Percentiles rank a stretch among this genome's conserved stretches.
Evolutionary conservation across 2,329 filamentous ascomycete genomes (phyloP).

Genomic region (Colletotrichum eleusines): DNA sequence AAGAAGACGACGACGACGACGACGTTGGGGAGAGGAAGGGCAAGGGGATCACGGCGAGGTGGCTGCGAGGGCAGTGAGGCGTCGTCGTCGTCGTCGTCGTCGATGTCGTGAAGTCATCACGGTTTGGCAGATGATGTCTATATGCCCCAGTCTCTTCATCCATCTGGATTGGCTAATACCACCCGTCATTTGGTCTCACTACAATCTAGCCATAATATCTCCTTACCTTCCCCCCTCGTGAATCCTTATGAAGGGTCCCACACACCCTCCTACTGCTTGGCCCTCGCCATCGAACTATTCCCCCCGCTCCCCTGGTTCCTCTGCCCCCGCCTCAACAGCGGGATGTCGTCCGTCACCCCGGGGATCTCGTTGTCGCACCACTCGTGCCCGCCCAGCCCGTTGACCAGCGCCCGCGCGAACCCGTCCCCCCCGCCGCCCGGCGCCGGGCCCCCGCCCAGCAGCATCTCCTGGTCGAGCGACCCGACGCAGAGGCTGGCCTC

Average conservation of each 20-base stretch:
- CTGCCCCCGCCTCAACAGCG: constrained; percentile 23
- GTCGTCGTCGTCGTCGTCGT: not conserved
- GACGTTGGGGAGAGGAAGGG: not conserved
- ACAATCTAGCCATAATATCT: not conserved
- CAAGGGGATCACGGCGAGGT: constrained; percentile 5
- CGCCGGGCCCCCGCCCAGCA: constrained; percentile 8
- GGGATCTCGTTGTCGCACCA: constrained; percentile 60
- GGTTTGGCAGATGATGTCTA: not conserved
- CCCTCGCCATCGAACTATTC: not conserved
- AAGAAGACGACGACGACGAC: not conserved
- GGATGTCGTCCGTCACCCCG: constrained; percentile 61
- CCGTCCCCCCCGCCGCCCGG: constrained; percentile 34
- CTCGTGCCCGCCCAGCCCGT: constrained; percentile 51
- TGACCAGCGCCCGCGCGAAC: constrained; percentile 56
- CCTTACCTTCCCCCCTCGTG: not conserved
- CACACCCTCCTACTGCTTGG: not conserved
- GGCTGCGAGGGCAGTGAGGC: not conserved
- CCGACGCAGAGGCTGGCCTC: constrained; percentile 56
- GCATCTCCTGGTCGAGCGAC: constrained; percentile 58
- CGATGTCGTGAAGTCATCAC: not conserved
- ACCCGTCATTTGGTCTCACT: not conserved
- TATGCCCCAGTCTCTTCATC: not conserved
- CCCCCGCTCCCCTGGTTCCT: constrained; percentile 1
- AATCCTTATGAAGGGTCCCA: fast-evolving
- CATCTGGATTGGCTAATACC: not conserved